Evolutionary conservation across 768 basidiomycete genomes (phyloP), one percentile per base, ranked within the genome.

Genomic region (Favolaschia claudopus): DNA sequence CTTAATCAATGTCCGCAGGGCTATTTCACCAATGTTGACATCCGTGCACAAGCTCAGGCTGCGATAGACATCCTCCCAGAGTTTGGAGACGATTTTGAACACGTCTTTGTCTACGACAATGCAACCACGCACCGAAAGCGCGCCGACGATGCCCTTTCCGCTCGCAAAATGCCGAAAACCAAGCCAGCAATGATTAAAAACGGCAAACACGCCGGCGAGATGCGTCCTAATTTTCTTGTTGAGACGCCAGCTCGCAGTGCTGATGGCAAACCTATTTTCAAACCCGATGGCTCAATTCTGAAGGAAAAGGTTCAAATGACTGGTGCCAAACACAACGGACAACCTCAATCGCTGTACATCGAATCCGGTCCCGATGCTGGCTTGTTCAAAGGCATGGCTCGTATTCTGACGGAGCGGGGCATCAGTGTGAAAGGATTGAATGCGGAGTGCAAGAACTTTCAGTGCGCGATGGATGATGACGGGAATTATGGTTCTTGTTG

Each of bases 311-410:
- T n/a, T n/a, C n/a, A n/a, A n/a, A n/a, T n/a, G n/a, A n/a, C n/a
- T n/a, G n/a, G n/a, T n/a, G n/a, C n/a, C n/a, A n/a, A n/a, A n/a
- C n/a, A n/a, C n/a, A n/a, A n/a, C n/a, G n/a, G n/a, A n/a, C n/a
- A n/a, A n/a, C n/a, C n/a, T n/a, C 67, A 70, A 52, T 46, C 39
- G 1, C 53, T 72, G 13, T 71, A 69, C 43, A 69, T 56, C n/a
- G 55, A 60, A 31, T 57, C 60, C 36, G 60, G 50, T 2, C 20
- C 42, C 3, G 15, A 60, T 7, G 54, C 69, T 28, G 65, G 70
- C 2, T 38, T 31, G 31, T 72, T 71, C 61, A 73, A 73, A 33
- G 72, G 72, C 20, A 73, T 73, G 70, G 59, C 25, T 14, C 38
- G 46, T 12, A 67, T 74, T 19, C 50, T 74, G 4, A 31, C 42